Base-by-base conservation (phyloP, 2,329 filamentous ascomycete species). In the Sarocladium oryzae region DNA sequence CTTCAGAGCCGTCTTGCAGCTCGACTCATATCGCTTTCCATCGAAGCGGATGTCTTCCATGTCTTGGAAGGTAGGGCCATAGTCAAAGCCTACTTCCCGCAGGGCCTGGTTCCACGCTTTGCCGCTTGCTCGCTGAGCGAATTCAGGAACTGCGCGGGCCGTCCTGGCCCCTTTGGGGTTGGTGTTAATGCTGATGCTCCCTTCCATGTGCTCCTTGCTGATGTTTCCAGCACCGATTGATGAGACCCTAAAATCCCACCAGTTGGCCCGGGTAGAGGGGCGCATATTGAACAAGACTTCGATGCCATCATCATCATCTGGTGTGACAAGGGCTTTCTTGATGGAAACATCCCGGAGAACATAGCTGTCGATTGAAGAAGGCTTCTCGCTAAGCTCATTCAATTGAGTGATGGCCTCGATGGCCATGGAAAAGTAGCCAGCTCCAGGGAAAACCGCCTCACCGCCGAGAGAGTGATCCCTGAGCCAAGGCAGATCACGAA, bases 401-500 rank as follows among this genome's bases (percentile, higher is more conserved):
- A 46, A 13, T 20, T 41, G 38, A 8, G 38, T 23, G 23, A n/a
- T n/a, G 6, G 38, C 38, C 16, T 41, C 57, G 6, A 58, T 48
- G 8, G 55, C 57, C 52, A 69, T 61, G n/a, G 65, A 59, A 1
- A 65, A 56, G 18, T 61, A 60, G 26, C 67, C 69, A 5, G 63
- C 59, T 7, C 64, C 68, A 37, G 71, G 66, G 50, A 68, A 69
- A 54, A 74, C 65, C 50, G 63, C 64, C 45, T 71, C 62, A 56
- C 66, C 71, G 53, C 72, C 67, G 62, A 74, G 66, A 26, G 58
- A 49, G 59, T 74, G 73, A 51, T 71, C 69, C 37, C 67, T 57
- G 4, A 70, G 66, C 40, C 74, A 74, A 26, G 72, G 61, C 10
- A 61, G 23, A 38, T 61, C 54, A 4, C 9, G 13, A n/a, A 40